phyloP scores from a whole-genome alignment of 129 eudicot species.

The Cynara cardunculus region DNA sequence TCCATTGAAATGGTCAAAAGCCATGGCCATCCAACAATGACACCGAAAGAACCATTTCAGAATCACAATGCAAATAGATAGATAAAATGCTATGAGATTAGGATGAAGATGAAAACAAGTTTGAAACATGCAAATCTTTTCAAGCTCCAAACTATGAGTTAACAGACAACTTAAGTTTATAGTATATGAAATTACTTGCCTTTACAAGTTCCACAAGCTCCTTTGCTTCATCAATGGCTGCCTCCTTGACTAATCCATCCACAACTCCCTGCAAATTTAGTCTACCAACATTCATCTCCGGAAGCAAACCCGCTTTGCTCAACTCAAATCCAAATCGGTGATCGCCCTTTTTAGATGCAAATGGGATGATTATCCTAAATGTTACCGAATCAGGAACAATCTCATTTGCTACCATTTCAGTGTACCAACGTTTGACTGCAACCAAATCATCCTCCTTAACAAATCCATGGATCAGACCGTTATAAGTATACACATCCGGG shows the following conservation, averaged over 20 bases:
- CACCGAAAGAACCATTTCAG: background rate
- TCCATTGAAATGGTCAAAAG: background rate
- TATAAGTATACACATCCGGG: slow-evolving; percentile 45
- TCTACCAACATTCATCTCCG: slow-evolving; percentile 13
- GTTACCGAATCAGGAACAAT: slow-evolving; percentile 39
- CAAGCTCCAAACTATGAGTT: background rate
- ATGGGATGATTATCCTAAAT: slow-evolving; percentile 29
- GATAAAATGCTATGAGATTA: background rate
- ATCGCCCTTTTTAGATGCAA: slow-evolving; percentile 42
- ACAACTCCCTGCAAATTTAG: slow-evolving; percentile 39
- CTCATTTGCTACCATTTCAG: slow-evolving; percentile 27
- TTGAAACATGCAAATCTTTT: background rate
- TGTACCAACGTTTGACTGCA: slow-evolving; percentile 47
- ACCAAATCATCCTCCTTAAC: slow-evolving; percentile 28
- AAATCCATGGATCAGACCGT: slow-evolving; percentile 44
- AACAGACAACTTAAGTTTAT: slow-evolving; percentile 22
- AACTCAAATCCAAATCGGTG: slow-evolving; percentile 38
- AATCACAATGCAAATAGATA: background rate
- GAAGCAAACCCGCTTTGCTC: slow-evolving; percentile 29
- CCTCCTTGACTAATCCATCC: slow-evolving; percentile 39
- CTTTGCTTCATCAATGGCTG: slow-evolving; percentile 44
- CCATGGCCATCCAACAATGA: background rate
- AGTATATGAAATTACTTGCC: slow-evolving; percentile 21
- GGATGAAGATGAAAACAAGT: background rate
- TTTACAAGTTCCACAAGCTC: slow-evolving; percentile 49